These are phyloP conservation scores for Buddleja alternifolia DNA, from an alignment of 257 asterid genomes.

Conservation along the genomic window DNA sequence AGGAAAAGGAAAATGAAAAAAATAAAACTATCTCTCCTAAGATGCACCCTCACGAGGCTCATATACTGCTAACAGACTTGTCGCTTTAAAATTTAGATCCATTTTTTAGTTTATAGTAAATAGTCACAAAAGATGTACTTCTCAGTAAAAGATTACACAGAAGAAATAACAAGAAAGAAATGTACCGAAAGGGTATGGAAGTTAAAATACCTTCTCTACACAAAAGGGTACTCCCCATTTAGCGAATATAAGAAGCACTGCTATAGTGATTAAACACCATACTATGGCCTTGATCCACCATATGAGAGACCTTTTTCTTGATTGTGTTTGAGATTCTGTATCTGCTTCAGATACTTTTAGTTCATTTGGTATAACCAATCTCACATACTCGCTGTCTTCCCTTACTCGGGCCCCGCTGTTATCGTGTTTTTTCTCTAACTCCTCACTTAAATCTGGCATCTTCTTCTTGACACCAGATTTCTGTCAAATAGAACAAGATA, in stretches of 20 bases:
- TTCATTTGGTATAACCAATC: slow-evolving; percentile 68
- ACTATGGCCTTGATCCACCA: slow-evolving; percentile 75
- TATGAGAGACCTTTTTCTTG: slow-evolving; percentile 38
- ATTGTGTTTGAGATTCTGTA: slow-evolving; percentile 39
- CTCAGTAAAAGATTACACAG: neutral
- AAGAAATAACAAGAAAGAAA: slow-evolving; percentile 14
- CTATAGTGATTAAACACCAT: slow-evolving; percentile 50
- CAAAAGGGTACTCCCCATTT: slow-evolving; percentile 81
- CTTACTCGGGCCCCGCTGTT: slow-evolving; percentile 39
- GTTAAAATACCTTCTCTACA: slow-evolving; percentile 68
- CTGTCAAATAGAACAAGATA: slow-evolving; percentile 38
- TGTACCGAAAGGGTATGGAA: slow-evolving; percentile 14
- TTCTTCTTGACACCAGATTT: slow-evolving; percentile 56
- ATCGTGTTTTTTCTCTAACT: slow-evolving; percentile 42
- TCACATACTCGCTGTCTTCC: slow-evolving; percentile 75
- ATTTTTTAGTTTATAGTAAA: neutral
- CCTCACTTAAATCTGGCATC: slow-evolving; percentile 58
- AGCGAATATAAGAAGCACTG: slow-evolving; percentile 42
- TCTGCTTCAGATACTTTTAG: slow-evolving; percentile 46
- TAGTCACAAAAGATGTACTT: neutral
- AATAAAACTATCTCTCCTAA: neutral
- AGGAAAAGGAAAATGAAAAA: neutral
- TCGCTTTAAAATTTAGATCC: neutral
- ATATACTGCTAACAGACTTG: neutral
- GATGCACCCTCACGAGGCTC: neutral